Conservation (phyloP, 2,329 filamentous ascomycete genomes). For the Verticillium zaregamsianum region DNA sequence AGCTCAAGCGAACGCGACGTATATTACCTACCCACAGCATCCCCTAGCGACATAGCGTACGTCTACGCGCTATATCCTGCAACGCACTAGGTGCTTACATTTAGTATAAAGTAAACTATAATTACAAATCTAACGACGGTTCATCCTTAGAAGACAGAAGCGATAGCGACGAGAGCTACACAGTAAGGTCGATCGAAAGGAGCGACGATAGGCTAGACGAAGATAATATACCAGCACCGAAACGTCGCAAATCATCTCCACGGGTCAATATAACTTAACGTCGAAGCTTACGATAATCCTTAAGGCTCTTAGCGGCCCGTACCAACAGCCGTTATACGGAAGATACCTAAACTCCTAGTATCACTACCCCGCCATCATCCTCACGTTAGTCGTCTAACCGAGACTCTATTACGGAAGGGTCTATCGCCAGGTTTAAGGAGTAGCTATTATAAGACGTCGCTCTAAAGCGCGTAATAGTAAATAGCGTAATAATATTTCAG, state of each 20-base stretch:
- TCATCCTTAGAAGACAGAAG: neutral
- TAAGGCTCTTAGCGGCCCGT: neutral
- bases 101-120: neutral
- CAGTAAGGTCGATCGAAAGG: neutral
- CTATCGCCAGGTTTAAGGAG: conserved; percentile 1
- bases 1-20: neutral
- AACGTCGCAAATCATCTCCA: conserved; percentile 1
- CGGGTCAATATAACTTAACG: neutral
- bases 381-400: neutral
- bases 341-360: neutral
- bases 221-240: conserved; percentile 10
- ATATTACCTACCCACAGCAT: neutral
- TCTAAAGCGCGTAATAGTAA: conserved; percentile 3
- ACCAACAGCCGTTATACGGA: too few species aligned
- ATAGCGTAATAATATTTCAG: conserved; percentile 1
- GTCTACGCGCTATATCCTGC: neutral
- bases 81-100: neutral
- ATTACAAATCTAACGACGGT: neutral
- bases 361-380: neutral
- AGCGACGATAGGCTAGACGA: neutral
- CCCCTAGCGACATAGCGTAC: neutral
- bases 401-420: neutral
- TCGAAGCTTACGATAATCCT: neutral
- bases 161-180: neutral
- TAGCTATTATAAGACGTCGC: conserved; percentile 1